Percentiles rank a stretch among this genome's conserved stretches.
These are phyloP conservation scores for Diaporthe humulicola DNA, from an alignment of 2,329 filamentous ascomycete genomes.

Conservation along the genomic window DNA sequence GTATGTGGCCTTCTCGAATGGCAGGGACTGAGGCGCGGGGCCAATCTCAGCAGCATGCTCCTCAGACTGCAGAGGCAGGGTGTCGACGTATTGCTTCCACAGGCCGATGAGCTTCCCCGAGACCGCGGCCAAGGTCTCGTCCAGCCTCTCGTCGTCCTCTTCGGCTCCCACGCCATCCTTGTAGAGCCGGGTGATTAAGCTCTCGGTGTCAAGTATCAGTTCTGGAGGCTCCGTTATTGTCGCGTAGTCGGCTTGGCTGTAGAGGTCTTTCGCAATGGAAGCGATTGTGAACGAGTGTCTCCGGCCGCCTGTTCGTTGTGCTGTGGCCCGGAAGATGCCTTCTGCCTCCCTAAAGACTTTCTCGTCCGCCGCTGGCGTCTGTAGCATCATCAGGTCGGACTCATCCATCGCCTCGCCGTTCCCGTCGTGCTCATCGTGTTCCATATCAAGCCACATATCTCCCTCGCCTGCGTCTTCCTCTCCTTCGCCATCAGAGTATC, in stretches of 20 bases:
- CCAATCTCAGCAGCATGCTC: constrained; percentile 74
- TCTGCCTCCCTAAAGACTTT: constrained; percentile 69
- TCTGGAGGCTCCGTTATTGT: constrained; percentile 76
- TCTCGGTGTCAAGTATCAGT: constrained; percentile 82
- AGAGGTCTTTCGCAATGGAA: constrained; percentile 79
- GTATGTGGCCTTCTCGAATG: constrained; percentile 82
- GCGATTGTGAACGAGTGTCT: constrained; percentile 74
- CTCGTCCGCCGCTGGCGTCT: constrained; percentile 67
- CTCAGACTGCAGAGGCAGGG: constrained; percentile 61
- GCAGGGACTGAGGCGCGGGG: constrained; percentile 70
- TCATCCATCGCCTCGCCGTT: constrained; percentile 57
- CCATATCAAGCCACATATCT: constrained; percentile 65
- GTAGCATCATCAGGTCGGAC: constrained; percentile 67
- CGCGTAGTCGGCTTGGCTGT: constrained; percentile 69
- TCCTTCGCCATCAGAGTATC: constrained; percentile 40
- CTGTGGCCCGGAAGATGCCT: constrained; percentile 66
- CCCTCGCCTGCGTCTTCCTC: constrained; percentile 56
- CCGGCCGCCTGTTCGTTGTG: constrained; percentile 56
- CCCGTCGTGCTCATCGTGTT: constrained; percentile 54
- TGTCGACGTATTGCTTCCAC: constrained; percentile 68
- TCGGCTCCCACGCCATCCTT: constrained; percentile 69
- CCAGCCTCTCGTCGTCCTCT: constrained; percentile 68
- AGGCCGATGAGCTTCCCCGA: constrained; percentile 65
- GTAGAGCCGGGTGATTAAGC: constrained; percentile 75
- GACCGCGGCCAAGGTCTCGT: constrained; percentile 67